A percentile compares a stretch with the other conserved stretches of the same genome.
Conservation (phyloP, 2,329 filamentous ascomycete species). For the Phialophora expanda region DNA sequence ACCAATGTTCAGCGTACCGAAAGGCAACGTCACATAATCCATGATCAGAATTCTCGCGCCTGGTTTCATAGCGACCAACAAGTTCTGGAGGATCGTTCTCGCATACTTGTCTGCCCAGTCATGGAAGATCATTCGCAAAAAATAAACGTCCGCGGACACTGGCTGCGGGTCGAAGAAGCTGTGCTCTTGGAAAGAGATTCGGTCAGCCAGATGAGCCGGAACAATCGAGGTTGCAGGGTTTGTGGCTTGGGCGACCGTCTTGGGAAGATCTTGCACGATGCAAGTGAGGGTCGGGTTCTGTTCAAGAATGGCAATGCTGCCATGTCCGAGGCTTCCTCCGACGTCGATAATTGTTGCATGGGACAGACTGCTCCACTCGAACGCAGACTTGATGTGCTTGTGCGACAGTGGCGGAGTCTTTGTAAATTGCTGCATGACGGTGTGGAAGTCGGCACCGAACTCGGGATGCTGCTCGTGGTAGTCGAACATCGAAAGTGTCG, state of each 20-base stretch:
- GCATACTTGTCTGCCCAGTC: conserved; percentile 64
- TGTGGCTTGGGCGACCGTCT: conserved; percentile 7
- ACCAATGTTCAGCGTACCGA: conserved; percentile 14
- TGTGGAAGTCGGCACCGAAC: conserved; percentile 19
- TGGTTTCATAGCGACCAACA: conserved; percentile 62
- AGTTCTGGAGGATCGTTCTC: conserved; percentile 55
- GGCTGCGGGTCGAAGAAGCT: conserved; percentile 65
- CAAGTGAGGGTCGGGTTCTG: conserved; percentile 35
- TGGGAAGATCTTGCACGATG: conserved; percentile 37
- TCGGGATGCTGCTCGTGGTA: conserved; percentile 40
- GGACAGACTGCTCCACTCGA: conserved; percentile 12
- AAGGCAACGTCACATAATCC: conserved; percentile 44
- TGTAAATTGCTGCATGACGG: conserved; percentile 23
- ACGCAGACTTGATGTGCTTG: conserved; percentile 21
- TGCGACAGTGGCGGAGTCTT: conserved; percentile 19
- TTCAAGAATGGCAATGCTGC: conserved; percentile 41
- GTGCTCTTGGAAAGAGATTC: conserved; percentile 53
- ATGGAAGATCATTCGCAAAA: conserved; percentile 66
- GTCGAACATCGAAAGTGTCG: conserved; percentile 44
- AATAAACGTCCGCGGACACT: conserved; percentile 62
- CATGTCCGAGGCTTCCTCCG: conserved; percentile 28
- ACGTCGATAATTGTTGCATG: conserved; percentile 23
- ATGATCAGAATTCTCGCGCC: conserved; percentile 56
- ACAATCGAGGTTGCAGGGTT: conserved; percentile 20
- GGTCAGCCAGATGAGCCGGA: conserved; percentile 26